A percentile compares a stretch with the other conserved stretches of the same genome.
These are phyloP conservation scores for Oryza brachyantha DNA, from an alignment of 176 grass and related monocot genomes.

Conservation along the genomic window DNA sequence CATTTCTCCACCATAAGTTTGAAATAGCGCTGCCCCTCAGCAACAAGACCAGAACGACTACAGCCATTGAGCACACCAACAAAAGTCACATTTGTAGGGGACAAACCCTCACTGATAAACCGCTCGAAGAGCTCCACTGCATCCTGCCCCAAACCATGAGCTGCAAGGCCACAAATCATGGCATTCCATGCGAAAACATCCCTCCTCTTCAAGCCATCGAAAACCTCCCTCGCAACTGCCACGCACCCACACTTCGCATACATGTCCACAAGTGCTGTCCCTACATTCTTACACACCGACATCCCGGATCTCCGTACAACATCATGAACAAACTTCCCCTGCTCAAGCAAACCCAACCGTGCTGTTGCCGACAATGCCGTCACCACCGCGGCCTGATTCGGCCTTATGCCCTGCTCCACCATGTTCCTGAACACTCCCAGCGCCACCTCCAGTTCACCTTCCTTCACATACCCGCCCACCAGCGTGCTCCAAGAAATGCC, in stretches of 20 bases:
- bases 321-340: slow-evolving; percentile 49
- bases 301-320: slow-evolving; percentile 22
- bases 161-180: slow-evolving; percentile 67
- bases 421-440: slow-evolving; percentile 43
- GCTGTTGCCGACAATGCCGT: slow-evolving; percentile 43
- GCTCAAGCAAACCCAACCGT: slow-evolving; percentile 59
- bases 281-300: slow-evolving; percentile 29
- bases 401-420: slow-evolving; percentile 26
- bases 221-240: slow-evolving; percentile 38
- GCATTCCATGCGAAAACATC: slow-evolving; percentile 69
- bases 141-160: slow-evolving; percentile 52
- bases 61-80: slow-evolving; percentile 72
- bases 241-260: slow-evolving; percentile 66
- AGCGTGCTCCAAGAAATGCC: slow-evolving; percentile 67
- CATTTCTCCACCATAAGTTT: slow-evolving; percentile 58
- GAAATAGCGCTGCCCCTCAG: slow-evolving; percentile 45
- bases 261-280: slow-evolving; percentile 60
- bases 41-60: slow-evolving; percentile 58
- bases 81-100: slow-evolving; percentile 58
- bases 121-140: slow-evolving; percentile 47
- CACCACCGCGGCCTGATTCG: slow-evolving; percentile 51
- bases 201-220: slow-evolving; percentile 39
- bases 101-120: slow-evolving; percentile 45
- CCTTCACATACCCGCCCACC: slow-evolving; percentile 56
- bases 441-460: slow-evolving; percentile 51